Conservation (phyloP, 192 early-diverging fungal genomes). For the Chytriomyces hyalinus region DNA sequence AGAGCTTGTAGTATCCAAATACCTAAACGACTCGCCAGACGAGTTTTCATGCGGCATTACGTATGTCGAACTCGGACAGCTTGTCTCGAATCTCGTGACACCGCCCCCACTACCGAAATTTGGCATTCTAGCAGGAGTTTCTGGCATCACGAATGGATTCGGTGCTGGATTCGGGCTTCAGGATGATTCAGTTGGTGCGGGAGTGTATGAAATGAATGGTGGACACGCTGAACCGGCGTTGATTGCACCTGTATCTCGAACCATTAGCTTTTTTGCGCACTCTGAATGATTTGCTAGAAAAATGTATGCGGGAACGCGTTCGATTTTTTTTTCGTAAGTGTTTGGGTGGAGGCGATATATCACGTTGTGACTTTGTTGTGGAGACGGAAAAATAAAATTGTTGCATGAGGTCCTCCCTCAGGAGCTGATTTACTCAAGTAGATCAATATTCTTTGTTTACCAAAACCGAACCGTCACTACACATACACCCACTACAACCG, state of each 20-base stretch:
- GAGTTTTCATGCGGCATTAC: slow-evolving; percentile 28
- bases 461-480: too few species aligned
- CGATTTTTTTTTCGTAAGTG: too few species aligned
- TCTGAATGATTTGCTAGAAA: neutral
- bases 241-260: neutral
- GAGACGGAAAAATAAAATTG: too few species aligned
- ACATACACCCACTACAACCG: too few species aligned
- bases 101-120: slow-evolving; percentile 30
- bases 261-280: slow-evolving; percentile 16
- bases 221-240: neutral
- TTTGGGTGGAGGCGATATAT: too few species aligned
- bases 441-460: too few species aligned
- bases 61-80: slow-evolving; percentile 14
- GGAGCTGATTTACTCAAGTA: too few species aligned
- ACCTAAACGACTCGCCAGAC: neutral
- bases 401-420: too few species aligned
- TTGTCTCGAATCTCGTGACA: slow-evolving; percentile 11
- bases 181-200: neutral
- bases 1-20: slow-evolving; percentile 5
- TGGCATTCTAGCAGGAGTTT: slow-evolving; percentile 5
- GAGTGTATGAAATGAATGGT: neutral
- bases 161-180: neutral
- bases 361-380: too few species aligned
- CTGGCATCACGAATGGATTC: neutral
- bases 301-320: too few species aligned